Conservation (phyloP, 139 green algal species). For the Chlorella vulgaris region DNA sequence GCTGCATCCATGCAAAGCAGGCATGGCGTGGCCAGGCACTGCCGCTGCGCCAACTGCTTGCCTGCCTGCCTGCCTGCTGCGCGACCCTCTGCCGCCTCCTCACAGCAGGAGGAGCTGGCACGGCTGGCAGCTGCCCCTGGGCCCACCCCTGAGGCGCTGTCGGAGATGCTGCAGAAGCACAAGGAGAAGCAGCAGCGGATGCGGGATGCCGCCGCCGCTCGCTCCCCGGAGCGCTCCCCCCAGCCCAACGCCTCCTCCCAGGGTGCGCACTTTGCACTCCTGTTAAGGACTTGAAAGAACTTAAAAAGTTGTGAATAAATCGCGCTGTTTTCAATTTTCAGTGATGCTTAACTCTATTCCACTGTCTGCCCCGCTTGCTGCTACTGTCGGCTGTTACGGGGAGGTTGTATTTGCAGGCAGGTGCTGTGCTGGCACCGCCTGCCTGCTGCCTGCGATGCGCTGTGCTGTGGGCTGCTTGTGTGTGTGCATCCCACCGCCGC, state of each 20-base stretch:
- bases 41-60: too few species aligned
- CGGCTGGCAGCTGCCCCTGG: not conserved
- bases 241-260: slow-evolving; percentile 5
- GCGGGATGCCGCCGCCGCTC: slow-evolving; percentile 3
- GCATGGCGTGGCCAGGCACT: not conserved
- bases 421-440: too few species aligned
- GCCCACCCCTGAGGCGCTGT: slow-evolving; percentile 7
- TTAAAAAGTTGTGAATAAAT: too few species aligned
- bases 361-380: too few species aligned
- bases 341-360: too few species aligned
- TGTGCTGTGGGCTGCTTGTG: too few species aligned
- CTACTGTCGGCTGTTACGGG: too few species aligned
- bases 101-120: slow-evolving; percentile 22
- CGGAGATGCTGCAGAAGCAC: slow-evolving; percentile 15
- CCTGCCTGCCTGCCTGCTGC: not conserved
- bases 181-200: slow-evolving; percentile 27
- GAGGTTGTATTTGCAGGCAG: too few species aligned
- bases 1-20: not conserved
- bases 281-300: too few species aligned
- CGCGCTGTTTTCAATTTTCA: too few species aligned
- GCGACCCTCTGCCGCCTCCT: too few species aligned
- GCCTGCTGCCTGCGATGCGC: not conserved
- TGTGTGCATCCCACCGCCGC: too few species aligned
- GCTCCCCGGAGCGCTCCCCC: slow-evolving; percentile 12
- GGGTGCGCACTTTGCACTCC: not conserved